Evolutionary conservation across 352 stramenopile genomes (phyloP).

Genomic region (Phytophthora vignae): DNA sequence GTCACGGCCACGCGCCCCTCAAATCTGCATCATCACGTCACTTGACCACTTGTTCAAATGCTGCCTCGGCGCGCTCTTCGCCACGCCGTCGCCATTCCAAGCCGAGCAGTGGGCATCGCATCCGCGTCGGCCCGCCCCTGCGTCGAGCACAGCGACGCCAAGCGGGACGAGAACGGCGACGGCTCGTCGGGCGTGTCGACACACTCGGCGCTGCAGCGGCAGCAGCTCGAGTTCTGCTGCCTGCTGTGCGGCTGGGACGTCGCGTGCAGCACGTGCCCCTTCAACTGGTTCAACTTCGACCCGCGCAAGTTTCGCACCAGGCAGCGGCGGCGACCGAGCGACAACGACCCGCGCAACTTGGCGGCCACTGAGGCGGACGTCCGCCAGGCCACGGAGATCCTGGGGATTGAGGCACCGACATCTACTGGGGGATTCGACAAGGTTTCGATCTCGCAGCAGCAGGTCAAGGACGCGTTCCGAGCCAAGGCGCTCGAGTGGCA

Average conservation of each 20-base stretch:
- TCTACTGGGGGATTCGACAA: background rate
- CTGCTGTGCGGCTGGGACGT: slow-evolving; percentile 71
- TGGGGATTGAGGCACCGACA: slow-evolving; percentile 23
- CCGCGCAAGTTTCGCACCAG: slow-evolving; percentile 39
- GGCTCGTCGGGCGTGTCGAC: background rate
- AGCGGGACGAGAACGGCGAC: background rate
- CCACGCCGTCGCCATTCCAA: background rate
- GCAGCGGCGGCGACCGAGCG: slow-evolving; percentile 2
- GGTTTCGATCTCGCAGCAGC: background rate
- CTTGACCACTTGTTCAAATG: background rate
- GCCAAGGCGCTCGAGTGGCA: slow-evolving; percentile 90
- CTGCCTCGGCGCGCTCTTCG: background rate
- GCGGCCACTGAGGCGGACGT: slow-evolving; percentile 17
- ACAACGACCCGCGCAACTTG: background rate
- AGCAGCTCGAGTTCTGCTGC: slow-evolving; percentile 79
- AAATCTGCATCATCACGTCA: background rate
- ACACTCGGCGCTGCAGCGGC: slow-evolving; percentile 46
- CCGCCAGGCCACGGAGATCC: slow-evolving; percentile 28
- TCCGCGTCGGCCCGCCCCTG: background rate
- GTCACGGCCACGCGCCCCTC: background rate
- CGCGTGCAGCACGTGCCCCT: slow-evolving; percentile 66
- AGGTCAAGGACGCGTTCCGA: slow-evolving; percentile 71
- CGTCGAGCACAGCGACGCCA: background rate
- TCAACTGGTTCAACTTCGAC: slow-evolving; percentile 77
- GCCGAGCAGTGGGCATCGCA: background rate